phyloP scores from a whole-genome alignment of 805 yeast genomes.

The Yamadazyma ubonensis region DNA sequence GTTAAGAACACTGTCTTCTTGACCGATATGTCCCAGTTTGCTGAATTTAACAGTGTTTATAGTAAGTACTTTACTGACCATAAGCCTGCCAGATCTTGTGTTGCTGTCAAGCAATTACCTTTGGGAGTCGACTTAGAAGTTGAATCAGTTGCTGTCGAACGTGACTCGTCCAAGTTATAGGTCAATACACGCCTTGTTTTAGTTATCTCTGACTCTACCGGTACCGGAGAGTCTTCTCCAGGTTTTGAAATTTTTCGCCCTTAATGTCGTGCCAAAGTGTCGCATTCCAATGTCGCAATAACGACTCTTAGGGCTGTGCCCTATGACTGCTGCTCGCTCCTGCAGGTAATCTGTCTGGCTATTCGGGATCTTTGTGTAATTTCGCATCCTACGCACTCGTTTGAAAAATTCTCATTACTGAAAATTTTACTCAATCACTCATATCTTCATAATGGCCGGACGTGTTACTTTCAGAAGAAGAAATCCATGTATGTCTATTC shows the following conservation, averaged over 20 bases:
- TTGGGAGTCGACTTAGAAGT: constrained; percentile 84
- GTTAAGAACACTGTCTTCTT: constrained; percentile 89
- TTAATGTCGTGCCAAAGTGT: too few species aligned
- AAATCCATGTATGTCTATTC: constrained; percentile 69
- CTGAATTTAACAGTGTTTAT: constrained; percentile 82
- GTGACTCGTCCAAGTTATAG: constrained; percentile 30
- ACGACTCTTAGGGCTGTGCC: constrained; percentile 3
- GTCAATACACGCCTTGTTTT: too few species aligned
- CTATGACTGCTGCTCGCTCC: constrained; percentile 7
- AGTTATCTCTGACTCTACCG: too few species aligned
- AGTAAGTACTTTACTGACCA: constrained; percentile 70
- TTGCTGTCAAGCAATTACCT: constrained; percentile 90
- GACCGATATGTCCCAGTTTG: constrained; percentile 84
- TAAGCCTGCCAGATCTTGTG: constrained; percentile 97
- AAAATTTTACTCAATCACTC: constrained; percentile 13
- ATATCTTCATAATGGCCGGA: constrained; percentile 80
- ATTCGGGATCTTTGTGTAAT: constrained; percentile 10
- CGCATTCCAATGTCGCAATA: too few species aligned
- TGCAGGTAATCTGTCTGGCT: neutral
- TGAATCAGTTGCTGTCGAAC: constrained; percentile 87
- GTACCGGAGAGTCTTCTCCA: too few species aligned
- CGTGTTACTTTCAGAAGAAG: constrained; percentile 99
- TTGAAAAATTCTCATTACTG: constrained; percentile 17
- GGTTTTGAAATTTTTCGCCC: too few species aligned
- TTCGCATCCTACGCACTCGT: constrained; percentile 2